A percentile compares a stretch with the other conserved stretches of the same genome.
Evolutionary conservation across 345 rosid species (phyloP).

Genomic region (Salix caprea): DNA sequence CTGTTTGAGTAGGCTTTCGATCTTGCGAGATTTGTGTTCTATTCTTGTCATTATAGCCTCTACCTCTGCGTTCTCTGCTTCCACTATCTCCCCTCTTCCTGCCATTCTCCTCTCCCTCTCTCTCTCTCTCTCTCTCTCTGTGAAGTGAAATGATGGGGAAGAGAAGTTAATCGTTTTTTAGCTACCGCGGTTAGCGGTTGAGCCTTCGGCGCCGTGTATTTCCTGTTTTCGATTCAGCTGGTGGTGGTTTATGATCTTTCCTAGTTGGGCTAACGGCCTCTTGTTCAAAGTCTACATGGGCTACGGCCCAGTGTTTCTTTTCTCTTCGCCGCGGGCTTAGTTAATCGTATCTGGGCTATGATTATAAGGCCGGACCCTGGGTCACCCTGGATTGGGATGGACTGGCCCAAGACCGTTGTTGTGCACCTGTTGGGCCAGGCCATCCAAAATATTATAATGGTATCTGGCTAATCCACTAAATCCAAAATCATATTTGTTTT

Average conservation of each 20-base stretch:
- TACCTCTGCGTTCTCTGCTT: slow-evolving; percentile 90
- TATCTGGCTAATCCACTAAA: too few relatives aligned
- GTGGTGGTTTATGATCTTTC: neutral
- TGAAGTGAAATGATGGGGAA: neutral
- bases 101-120: slow-evolving; percentile 33
- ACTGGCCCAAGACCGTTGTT: too few relatives aligned
- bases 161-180: neutral
- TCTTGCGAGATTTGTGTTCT: slow-evolving; percentile 84
- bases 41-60: slow-evolving; percentile 86
- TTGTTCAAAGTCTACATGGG: neutral
- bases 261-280: neutral
- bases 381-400: too few relatives aligned
- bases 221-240: neutral
- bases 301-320: neutral
- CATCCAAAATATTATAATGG: too few relatives aligned
- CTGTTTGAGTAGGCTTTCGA: slow-evolving; percentile 88
- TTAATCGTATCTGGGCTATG: too few relatives aligned
- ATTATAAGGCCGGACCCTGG: too few relatives aligned
- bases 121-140: neutral
- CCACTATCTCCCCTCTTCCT: slow-evolving; percentile 45
- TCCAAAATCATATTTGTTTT: too few relatives aligned
- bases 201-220: neutral
- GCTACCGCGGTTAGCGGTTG: neutral
- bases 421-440: too few relatives aligned
- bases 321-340: neutral